Base-by-base conservation (phyloP, 2,329 filamentous ascomycete species). In the Cryoendolithus antarcticus region DNA sequence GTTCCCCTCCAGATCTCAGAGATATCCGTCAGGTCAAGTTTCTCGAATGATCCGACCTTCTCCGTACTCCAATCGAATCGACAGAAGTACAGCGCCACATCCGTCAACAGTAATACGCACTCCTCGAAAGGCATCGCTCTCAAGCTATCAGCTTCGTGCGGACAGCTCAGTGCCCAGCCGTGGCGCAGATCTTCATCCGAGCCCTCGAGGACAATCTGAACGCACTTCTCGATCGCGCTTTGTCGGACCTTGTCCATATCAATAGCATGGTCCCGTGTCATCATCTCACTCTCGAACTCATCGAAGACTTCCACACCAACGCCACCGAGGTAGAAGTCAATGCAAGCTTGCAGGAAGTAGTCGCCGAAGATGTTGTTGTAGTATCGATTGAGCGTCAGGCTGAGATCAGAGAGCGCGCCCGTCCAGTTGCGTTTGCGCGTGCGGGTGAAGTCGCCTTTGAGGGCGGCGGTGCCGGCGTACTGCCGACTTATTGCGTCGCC, bases 361-460 rank as follows among this genome's bases (percentile, higher is more conserved):
- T 98, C 91, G 50, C 93, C 94, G 48, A 98, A 86, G 62, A 96
- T 91, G 48, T 94, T 96, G 55, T 72, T 80, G 55, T 77, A 81
- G 55, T 80, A 79, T 31, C 85, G 70, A 19, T 84, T 89, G 32
- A 98, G 67, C 0, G 88, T 95, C 36, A 96, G 69, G 0, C 86
- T 85, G 37, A 95, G 77, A 54, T 98, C 91, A 29, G 89, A 93
- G 42, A 98, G 62, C 1, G 89, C 89, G 2, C 91, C 91, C 1
- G 84, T 80, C 53, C 93, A 91, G 56, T 96, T 82, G 34, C 91
- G 76, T 62, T 93, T 94, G 41, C 80, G 74, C 2, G 88, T 95
- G 33, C 91, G 75, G 1, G 91, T 98, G 56, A 89, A 98, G 59
- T 98, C 91, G 6, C 91, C 91, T 57, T 98, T 98, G 62, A 98